Conservation (phyloP, 164 flowering plant genomes). For the Cinnamomum chago region DNA sequence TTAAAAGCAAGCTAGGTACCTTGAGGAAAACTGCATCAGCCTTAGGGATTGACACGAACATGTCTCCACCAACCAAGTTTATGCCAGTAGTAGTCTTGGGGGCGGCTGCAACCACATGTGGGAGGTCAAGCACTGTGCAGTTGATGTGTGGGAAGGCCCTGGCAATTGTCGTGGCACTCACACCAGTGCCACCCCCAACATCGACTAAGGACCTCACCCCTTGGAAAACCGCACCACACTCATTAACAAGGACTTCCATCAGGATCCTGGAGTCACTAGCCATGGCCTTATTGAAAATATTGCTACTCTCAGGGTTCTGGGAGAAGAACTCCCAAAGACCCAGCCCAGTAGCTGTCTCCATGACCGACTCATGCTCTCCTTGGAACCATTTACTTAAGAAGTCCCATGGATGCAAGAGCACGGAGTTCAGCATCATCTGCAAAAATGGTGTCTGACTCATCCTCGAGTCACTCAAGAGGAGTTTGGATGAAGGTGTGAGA, state of each 20-base stretch:
- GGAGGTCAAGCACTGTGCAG: conserved; percentile 36
- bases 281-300: conserved; percentile 36
- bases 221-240: conserved; percentile 20
- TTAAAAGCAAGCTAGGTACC: conserved; percentile 1
- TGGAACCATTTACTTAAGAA: conserved; percentile 22
- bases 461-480: not conserved
- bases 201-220: conserved; percentile 34
- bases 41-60: conserved; percentile 26
- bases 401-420: conserved; percentile 17
- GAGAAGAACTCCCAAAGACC: conserved; percentile 15
- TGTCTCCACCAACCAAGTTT: conserved; percentile 22
- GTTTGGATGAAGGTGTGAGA: conserved; percentile 10
- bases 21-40: conserved; percentile 27
- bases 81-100: conserved; percentile 12
- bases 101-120: conserved; percentile 31
- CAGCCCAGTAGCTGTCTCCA: conserved; percentile 18
- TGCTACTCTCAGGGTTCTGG: conserved; percentile 3
- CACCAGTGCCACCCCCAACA: conserved; percentile 44
- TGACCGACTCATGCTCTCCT: conserved; percentile 14
- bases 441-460: conserved; percentile 11
- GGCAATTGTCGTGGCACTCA: conserved; percentile 24
- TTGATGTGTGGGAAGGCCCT: conserved; percentile 26
- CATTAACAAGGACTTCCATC: conserved; percentile 16
- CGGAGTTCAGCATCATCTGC: conserved; percentile 23
- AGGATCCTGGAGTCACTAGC: conserved; percentile 34